Base-by-base conservation (phyloP, 2,329 filamentous ascomycete genomes). In the Pseudohalonectria lignicola region DNA sequence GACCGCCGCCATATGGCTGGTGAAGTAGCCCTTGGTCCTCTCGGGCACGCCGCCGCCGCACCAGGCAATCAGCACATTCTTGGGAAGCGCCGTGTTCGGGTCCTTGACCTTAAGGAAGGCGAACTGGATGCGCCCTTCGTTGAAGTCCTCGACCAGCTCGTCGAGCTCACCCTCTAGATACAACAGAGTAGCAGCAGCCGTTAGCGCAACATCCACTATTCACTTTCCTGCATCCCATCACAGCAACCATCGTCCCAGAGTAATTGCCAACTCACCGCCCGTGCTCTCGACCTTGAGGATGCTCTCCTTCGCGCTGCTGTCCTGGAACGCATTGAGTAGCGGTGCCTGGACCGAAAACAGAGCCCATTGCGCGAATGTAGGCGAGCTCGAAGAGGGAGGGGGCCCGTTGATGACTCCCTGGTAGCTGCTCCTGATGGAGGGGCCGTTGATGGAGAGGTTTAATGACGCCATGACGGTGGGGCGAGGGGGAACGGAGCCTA, bases 21-120 rank as follows among this genome's bases (percentile, higher is more conserved):
- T 94, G 58, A 98, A 98, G 64, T 96, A 96, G 47, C 92, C 92
- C 64, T 96, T 98, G 44, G 90, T 96, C 52, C 90, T 74, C 64
- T 98, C 92, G n/a, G 92, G 92, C 13, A 98, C 92, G 50, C 92
- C 92, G 55, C 93, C 90, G 48, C 92, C 92, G 59, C 92, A 98
- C 83, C 92, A 98, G 48, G 84, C 88, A 56, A 98, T 86, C 48
- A 98, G 72, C 42, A 94, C 86, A 57, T 80, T 84, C 68, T 98
- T 98, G 36, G 90, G 87, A 13, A 98, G 75, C 17, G 66, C 67
- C 3, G 83, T 86, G 60, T 98, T 98, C 39, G 87, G 84, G 56
- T 98, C 92, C 60, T 88, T 94, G 65, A 98, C 82, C 64, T 94
- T 95, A 52, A 92, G 80, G 54, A 93, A 96, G 20, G 87, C 92